Evolutionary conservation across 2,329 filamentous ascomycete genomes (phyloP).

Genomic region (Coniochaeta sp.): DNA sequence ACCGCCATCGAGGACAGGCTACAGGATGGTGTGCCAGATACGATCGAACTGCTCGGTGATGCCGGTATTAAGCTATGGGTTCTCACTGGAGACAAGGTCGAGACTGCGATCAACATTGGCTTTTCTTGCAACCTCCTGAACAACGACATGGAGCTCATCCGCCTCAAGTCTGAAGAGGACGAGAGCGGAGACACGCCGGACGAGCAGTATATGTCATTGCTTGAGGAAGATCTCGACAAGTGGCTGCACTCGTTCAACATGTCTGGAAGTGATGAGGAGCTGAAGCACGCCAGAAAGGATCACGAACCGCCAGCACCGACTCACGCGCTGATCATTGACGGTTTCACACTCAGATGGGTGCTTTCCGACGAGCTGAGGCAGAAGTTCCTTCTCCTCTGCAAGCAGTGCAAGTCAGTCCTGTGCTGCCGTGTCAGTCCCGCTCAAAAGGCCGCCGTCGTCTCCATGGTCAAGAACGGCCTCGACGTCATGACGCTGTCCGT

Average conservation of each 20-base stretch:
- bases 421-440: constrained; percentile 96
- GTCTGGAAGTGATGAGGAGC: constrained; percentile 78
- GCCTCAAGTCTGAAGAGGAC: constrained; percentile 78
- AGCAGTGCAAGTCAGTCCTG: constrained; percentile 91
- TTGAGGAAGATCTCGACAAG: constrained; percentile 67
- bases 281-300: constrained; percentile 69
- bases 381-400: constrained; percentile 91
- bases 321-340: constrained; percentile 90
- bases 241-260: constrained; percentile 68
- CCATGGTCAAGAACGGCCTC: constrained; percentile 88
- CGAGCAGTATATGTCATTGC: constrained; percentile 44
- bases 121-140: constrained; percentile 97
- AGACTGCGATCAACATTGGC: constrained; percentile 98
- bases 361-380: constrained; percentile 77
- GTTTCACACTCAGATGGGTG: constrained; percentile 84
- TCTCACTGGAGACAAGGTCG: constrained; percentile 94
- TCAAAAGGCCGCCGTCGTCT: constrained; percentile 94
- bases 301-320: constrained; percentile 83
- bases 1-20: constrained; percentile 96
- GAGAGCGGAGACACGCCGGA: constrained; percentile 41
- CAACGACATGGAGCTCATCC: constrained; percentile 95
- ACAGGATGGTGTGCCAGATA: constrained; percentile 94
- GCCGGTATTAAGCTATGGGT: constrained; percentile 99
- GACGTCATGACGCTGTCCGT: constrained; percentile 95
- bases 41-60: constrained; percentile 81